A percentile compares a stretch with the other conserved stretches of the same genome.
Evolutionary conservation across 2,329 filamentous ascomycete species (phyloP).

Genomic region (Ascochyta pisi): DNA sequence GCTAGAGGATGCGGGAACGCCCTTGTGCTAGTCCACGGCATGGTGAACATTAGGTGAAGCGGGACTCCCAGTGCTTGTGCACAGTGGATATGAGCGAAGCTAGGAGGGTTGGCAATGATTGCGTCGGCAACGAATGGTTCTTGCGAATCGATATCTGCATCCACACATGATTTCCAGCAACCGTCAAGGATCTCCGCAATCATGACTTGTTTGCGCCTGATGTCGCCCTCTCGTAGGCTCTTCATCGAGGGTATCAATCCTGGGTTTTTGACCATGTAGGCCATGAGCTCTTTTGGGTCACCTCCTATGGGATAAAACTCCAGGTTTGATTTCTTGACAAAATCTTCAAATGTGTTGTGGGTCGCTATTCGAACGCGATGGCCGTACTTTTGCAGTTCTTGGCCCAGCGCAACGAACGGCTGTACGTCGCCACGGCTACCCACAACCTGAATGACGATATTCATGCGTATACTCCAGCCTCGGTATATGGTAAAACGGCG

Average conservation of each 20-base stretch:
- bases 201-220: constrained; percentile 41
- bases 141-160: constrained; percentile 42
- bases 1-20: constrained; percentile 59
- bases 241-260: constrained; percentile 45
- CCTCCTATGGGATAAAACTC: constrained; percentile 48
- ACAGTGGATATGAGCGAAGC: constrained; percentile 76
- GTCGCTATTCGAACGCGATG: constrained; percentile 38
- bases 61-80: constrained; percentile 76
- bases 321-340: constrained; percentile 25
- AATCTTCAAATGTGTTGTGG: constrained; percentile 23
- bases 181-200: constrained; percentile 38
- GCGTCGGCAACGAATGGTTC: constrained; percentile 77
- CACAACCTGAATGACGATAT: constrained; percentile 64
- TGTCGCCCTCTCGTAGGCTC: constrained; percentile 35
- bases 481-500: constrained; percentile 9
- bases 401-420: constrained; percentile 65
- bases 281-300: constrained; percentile 53
- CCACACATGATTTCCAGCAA: constrained; percentile 46
- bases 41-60: constrained; percentile 84
- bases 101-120: constrained; percentile 81
- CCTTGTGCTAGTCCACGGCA: constrained; percentile 58
- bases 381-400: constrained; percentile 49
- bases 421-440: constrained; percentile 64
- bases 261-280: constrained; percentile 59
- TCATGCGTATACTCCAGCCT: constrained; percentile 41